phyloP scores from a whole-genome alignment of 306 rosid species.

The Quercus berberidifolia region DNA sequence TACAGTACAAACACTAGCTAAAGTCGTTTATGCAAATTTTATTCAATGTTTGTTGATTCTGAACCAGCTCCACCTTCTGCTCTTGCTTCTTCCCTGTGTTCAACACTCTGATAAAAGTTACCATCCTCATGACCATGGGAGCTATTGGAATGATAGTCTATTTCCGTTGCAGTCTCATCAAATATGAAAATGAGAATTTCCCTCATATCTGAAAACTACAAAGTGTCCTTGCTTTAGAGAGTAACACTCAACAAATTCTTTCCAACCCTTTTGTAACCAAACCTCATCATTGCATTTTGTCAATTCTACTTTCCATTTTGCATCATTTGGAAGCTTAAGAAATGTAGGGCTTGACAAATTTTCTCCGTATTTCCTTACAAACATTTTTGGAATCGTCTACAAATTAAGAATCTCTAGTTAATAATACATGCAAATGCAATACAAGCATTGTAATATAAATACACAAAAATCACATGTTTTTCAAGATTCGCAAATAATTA shows the following conservation, averaged over 20 bases:
- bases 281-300: not conserved
- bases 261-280: constrained; percentile 13
- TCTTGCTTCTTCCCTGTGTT: too few relatives aligned
- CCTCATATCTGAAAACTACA: constrained; percentile 10
- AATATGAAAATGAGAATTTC: constrained; percentile 23
- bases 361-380: not conserved
- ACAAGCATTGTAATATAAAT: too few relatives aligned
- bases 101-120: not conserved
- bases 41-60: too few relatives aligned
- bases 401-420: too few relatives aligned
- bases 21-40: too few relatives aligned
- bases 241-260: not conserved
- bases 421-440: too few relatives aligned
- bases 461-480: too few relatives aligned
- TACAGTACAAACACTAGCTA: too few relatives aligned
- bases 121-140: not conserved
- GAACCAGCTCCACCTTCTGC: too few relatives aligned
- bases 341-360: not conserved
- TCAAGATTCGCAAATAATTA: too few relatives aligned
- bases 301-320: not conserved
- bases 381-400: not conserved
- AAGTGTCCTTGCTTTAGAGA: not conserved
- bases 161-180: constrained; percentile 11
- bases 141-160: constrained; percentile 17
- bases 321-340: constrained; percentile 1